Base-by-base conservation (phyloP, 169 alveolate genomes). In the Plasmodium cynomolgi region DNA sequence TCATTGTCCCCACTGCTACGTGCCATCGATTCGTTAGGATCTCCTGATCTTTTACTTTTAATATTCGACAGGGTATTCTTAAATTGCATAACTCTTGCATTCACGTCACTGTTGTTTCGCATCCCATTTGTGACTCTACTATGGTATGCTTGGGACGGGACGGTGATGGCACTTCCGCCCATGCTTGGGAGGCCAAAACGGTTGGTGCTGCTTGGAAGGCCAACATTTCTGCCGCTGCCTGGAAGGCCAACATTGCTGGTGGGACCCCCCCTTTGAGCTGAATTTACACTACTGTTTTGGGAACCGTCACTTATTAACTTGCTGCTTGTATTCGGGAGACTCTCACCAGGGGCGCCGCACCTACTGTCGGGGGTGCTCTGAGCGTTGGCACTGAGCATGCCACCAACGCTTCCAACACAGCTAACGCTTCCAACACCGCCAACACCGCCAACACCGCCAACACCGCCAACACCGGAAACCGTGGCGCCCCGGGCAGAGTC, bases 321-420 rank as follows among this genome's bases (percentile, higher is more conserved):
- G 34, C 54, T 72, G 56, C 75, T 84, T n/a, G 92, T 84, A 20
- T 62, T 84, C 33, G 68, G 37, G 29, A 72, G 41, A 26, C 54
- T 15, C 33, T 81, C 85, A 2, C 54, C 58, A 81, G 58, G 34
- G 37, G 37, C 20, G 77, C 13, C 13, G 37, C 31, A 26, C 17
- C 77, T 68, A 23, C 77, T 68, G 37, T 7, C 77, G 31, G 15
- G 77, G 37, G 31, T 11, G 37, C 39, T 68, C 37, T 23, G 15
- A 1, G 15, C 20, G 17, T 62, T 62, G 26, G 3, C 26, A 62
- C 26, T 62, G 29, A 62, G 15, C 75, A 26, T n/a, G 4, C 33
- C 31, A 80, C 29, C 85, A 8, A 4, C 23, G 11, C 8, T n/a
- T 37, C 23, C n/a, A 39, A 44, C 47, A 6, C 37, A n/a, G n/a